phyloP scores from a whole-genome alignment of 257 asterid species.

The Agastache rugosa region DNA sequence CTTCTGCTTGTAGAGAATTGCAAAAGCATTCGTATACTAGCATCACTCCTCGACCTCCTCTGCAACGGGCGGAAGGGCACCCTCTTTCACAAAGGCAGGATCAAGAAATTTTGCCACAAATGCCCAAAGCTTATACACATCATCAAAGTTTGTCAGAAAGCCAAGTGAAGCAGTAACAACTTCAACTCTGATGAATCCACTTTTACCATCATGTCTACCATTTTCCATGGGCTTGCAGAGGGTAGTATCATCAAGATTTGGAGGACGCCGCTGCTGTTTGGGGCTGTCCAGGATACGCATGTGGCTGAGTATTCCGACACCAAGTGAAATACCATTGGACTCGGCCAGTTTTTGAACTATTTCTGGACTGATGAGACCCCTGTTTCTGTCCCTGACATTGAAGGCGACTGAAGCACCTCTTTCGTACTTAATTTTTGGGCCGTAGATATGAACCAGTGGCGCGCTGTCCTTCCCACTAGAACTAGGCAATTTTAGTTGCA shows the following conservation, averaged over 20 bases:
- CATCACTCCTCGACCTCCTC: constrained; percentile 71
- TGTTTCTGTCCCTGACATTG: constrained; percentile 72
- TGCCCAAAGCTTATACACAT: constrained; percentile 96
- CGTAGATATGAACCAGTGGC: constrained; percentile 85
- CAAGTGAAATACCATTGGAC: constrained; percentile 68
- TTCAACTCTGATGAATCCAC: constrained; percentile 89
- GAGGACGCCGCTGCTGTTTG: constrained; percentile 59
- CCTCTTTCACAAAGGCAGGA: constrained; percentile 78
- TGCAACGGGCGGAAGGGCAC: constrained; percentile 68
- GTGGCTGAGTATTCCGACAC: constrained; percentile 90
- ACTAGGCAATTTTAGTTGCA: constrained; percentile 74
- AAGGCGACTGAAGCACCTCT: constrained; percentile 96
- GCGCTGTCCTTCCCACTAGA: constrained; percentile 49
- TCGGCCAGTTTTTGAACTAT: constrained; percentile 88
- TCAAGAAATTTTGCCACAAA: constrained; percentile 92
- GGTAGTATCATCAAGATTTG: constrained; percentile 74
- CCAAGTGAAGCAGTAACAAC: constrained; percentile 98
- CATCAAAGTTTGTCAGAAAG: constrained; percentile 85
- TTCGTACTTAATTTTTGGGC: constrained; percentile 94
- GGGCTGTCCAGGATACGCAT: constrained; percentile 71
- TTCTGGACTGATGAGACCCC: constrained; percentile 86
- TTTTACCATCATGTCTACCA: constrained; percentile 65
- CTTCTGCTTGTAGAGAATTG: constrained; percentile 29
- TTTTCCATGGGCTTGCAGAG: constrained; percentile 94
- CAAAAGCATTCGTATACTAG: constrained; percentile 9